Base-by-base conservation (phyloP, 2,329 filamentous ascomycete genomes). In the Aspergillus sclerotialis region DNA sequence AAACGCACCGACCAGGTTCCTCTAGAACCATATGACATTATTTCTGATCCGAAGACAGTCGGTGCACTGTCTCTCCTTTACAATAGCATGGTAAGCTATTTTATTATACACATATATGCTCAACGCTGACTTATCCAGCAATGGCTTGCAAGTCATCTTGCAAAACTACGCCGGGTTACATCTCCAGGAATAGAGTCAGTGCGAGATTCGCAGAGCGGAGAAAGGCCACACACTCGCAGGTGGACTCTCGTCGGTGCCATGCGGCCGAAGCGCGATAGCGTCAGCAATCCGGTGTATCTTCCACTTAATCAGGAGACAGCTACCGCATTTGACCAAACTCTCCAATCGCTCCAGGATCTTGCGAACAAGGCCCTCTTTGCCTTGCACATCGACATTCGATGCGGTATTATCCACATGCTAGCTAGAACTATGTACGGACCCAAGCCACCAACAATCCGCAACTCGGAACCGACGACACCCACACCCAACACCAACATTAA, bases 251-350 rank as follows among this genome's bases (percentile, higher is more conserved):
- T 89, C 50, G 78, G 83, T 39, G 76, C 82, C 41, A 70, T 76
- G 67, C 42, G 61, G 28, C 58, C 68, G 14, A 61, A 67, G 31
- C 73, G 78, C 34, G 82, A 84, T 34, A 56, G 55, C 25, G 37
- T 61, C 34, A 72, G 76, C 37, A 72, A 71, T 2, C 75, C 81
- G 5, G 79, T 93, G 16, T 88, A 90, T 60, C 72, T 98, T 17
- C 92, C 92, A 0, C 79, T 98, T 60, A 94, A 89, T 37, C 72
- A 78, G 43, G 85, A 94, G 48, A 90, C 85, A 11, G 88, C 85
- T 35, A 84, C 82, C 48, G 79, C 80, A 12, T 96, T 98, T 57
- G 92, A 98, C 59, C 80, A 74, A 39, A 92, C 94, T 12, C 73
- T 95, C 7, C 73, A 80, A 14, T 89, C 85, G 2, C 92, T 90